Percentiles rank a stretch among this genome's conserved stretches.
phyloP scores from a whole-genome alignment of 2,329 filamentous ascomycete genomes.

The Fusarium floridanum region DNA sequence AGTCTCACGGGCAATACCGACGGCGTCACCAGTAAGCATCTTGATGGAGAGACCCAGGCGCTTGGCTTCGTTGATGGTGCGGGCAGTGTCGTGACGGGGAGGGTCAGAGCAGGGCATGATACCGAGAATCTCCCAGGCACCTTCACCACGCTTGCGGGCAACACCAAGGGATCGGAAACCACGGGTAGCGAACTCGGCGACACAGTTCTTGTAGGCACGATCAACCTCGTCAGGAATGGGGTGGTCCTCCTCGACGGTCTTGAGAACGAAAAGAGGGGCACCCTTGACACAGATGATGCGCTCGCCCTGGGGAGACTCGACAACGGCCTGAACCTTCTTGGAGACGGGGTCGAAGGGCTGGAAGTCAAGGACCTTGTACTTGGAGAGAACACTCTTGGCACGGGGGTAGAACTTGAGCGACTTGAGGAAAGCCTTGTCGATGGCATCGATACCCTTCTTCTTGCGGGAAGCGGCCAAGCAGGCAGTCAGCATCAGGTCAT shows the following conservation, averaged over 20 bases:
- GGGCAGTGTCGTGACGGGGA: conserved; percentile 89
- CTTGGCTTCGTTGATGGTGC: conserved; percentile 92
- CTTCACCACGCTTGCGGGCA: conserved; percentile 86
- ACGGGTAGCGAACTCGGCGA: conserved; percentile 90
- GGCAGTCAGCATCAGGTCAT: conserved; percentile 93
- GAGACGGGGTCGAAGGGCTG: conserved; percentile 92
- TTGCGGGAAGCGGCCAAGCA: conserved; percentile 91
- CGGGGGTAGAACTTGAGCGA: conserved; percentile 84
- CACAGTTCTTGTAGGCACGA: conserved; percentile 90
- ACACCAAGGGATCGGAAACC: conserved; percentile 95
- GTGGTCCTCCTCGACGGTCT: conserved; percentile 88
- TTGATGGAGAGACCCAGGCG: conserved; percentile 89
- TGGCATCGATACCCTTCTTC: conserved; percentile 95
- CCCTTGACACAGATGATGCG: conserved; percentile 92
- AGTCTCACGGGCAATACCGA: conserved; percentile 92
- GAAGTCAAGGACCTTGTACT: conserved; percentile 89
- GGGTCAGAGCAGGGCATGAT: conserved; percentile 97
- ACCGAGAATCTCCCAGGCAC: conserved; percentile 89
- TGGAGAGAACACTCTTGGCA: conserved; percentile 83
- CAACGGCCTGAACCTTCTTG: conserved; percentile 89
- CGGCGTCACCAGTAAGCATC: conserved; percentile 96
- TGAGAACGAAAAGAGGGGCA: conserved; percentile 87
- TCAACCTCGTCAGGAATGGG: conserved; percentile 81
- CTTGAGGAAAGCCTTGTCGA: conserved; percentile 95
- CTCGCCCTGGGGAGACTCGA: conserved; percentile 86